These are phyloP conservation scores for Sugiyamaella marilandica DNA, from an alignment of 805 yeast species.

Conservation along the genomic window DNA sequence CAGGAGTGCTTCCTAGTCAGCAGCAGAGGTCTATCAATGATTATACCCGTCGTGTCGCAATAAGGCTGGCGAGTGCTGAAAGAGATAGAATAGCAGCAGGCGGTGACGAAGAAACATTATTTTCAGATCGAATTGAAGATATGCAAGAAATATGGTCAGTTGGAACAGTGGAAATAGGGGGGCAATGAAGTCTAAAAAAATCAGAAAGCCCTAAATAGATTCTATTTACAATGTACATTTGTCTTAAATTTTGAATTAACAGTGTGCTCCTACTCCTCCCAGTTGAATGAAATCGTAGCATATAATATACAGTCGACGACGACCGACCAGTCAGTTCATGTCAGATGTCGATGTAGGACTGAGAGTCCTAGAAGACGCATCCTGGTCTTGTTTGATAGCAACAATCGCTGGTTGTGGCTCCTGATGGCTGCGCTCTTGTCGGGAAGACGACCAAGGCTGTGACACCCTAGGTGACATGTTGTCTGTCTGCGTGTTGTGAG, in stretches of 20 bases:
- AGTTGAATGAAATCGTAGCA: too few relatives aligned
- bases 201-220: not conserved
- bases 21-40: constrained; percentile 71
- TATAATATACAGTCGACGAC: too few relatives aligned
- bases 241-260: not conserved
- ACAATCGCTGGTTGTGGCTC: not conserved
- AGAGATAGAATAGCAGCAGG: constrained; percentile 85
- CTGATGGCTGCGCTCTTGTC: not conserved
- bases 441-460: too few relatives aligned
- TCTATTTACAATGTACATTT: not conserved
- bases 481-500: too few relatives aligned
- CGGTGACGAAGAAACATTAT: constrained; percentile 82
- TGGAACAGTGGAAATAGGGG: constrained; percentile 12
- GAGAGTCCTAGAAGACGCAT: too few relatives aligned
- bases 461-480: too few relatives aligned
- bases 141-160: constrained; percentile 85
- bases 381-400: too few relatives aligned
- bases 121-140: constrained; percentile 80
- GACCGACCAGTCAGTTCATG: too few relatives aligned
- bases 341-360: too few relatives aligned
- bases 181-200: not conserved
- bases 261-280: too few relatives aligned
- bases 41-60: constrained; percentile 86
- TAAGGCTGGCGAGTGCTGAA: constrained; percentile 78
- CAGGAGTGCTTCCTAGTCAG: constrained; percentile 22